A percentile compares a stretch with the other conserved stretches of the same genome.
Evolutionary conservation across 805 yeast genomes (phyloP).

Genomic region (Debaryomyces tyrocola): DNA sequence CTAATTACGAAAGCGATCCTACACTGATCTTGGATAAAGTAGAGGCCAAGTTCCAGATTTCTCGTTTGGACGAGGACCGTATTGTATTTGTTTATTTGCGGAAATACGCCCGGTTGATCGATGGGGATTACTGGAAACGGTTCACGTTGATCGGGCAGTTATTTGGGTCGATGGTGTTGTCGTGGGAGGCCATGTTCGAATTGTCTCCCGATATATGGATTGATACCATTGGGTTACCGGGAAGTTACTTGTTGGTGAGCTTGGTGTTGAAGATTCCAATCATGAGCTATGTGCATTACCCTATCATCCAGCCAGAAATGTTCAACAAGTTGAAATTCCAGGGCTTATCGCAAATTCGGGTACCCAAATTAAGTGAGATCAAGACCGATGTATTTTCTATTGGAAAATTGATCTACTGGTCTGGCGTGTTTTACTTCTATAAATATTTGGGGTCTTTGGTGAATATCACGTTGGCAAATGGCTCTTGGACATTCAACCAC

Average conservation of each 20-base stretch:
- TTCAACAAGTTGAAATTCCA: conserved; percentile 51
- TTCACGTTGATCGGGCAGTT: conserved; percentile 89
- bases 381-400: conserved; percentile 32
- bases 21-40: conserved; percentile 53
- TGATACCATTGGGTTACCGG: conserved; percentile 95
- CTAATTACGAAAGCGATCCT: conserved; percentile 53
- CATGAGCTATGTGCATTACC: conserved; percentile 90
- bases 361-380: conserved; percentile 16
- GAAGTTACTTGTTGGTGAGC: conserved; percentile 67
- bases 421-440: conserved; percentile 60
- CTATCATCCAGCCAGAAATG: conserved; percentile 89
- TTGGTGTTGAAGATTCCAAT: conserved; percentile 68
- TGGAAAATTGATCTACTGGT: conserved; percentile 68
- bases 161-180: conserved; percentile 68
- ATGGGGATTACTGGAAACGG: conserved; percentile 69
- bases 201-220: conserved; percentile 87
- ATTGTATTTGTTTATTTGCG: conserved; percentile 63
- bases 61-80: conserved; percentile 44
- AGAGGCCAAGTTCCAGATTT: conserved; percentile 53
- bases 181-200: conserved; percentile 66
- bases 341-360: conserved; percentile 12
- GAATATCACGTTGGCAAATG: conserved; percentile 70
- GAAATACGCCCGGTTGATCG: conserved; percentile 57
- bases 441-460: conserved; percentile 65
- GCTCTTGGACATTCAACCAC: conserved; percentile 90